phyloP scores from a whole-genome alignment of 2,329 filamentous ascomycete species.

The Ophiocordyceps camponoti-leonardi region DNA sequence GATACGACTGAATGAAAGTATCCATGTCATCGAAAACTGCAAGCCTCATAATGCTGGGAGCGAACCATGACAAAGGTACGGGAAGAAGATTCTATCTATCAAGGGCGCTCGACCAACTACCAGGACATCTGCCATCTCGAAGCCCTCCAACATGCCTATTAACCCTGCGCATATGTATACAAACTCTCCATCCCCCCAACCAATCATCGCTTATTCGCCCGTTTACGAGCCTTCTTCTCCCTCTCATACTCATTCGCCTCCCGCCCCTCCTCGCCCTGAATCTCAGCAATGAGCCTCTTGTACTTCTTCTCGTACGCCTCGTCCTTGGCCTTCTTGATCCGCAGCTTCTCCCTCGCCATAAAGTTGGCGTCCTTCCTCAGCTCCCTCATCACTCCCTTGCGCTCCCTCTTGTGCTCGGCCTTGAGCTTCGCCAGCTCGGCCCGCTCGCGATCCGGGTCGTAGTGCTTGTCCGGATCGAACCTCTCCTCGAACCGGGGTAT shows the following conservation, averaged over 20 bases:
- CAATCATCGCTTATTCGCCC: slow-evolving; percentile 24
- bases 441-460: slow-evolving; percentile 86
- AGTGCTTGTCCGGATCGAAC: slow-evolving; percentile 91
- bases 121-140: no score
- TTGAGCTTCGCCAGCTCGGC: slow-evolving; percentile 70
- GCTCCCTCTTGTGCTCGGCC: slow-evolving; percentile 85
- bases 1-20: no score
- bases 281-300: slow-evolving; percentile 78
- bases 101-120: no score
- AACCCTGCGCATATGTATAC: no score
- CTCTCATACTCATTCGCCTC: slow-evolving; percentile 81
- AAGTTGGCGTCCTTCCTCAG: slow-evolving; percentile 91
- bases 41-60: no score
- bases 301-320: slow-evolving; percentile 94
- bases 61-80: no score
- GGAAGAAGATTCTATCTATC: no score
- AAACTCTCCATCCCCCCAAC: no score
- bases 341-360: slow-evolving; percentile 75
- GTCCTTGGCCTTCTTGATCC: slow-evolving; percentile 86
- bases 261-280: slow-evolving; percentile 80
- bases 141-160: no score
- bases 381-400: slow-evolving; percentile 87
- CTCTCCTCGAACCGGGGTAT: slow-evolving; percentile 93
- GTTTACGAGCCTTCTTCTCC: slow-evolving; percentile 62
- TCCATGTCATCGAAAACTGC: no score